These are phyloP conservation scores for Mycena metata DNA, from an alignment of 768 basidiomycete species.

Conservation along the genomic window DNA sequence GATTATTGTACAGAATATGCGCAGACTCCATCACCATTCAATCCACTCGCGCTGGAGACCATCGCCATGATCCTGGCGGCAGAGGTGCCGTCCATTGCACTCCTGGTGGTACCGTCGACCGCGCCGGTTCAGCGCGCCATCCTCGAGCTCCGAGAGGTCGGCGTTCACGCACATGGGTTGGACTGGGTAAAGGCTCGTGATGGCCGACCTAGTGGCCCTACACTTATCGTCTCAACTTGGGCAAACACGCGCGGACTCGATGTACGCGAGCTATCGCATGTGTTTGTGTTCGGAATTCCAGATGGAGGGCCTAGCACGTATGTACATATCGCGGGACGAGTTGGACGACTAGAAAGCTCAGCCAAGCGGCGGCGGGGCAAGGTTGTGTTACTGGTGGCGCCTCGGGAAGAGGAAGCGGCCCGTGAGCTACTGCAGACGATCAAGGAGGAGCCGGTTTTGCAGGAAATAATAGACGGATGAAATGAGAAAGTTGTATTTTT, in stretches of 20 bases:
- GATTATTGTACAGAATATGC: constrained; percentile 55
- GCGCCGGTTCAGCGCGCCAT: constrained; percentile 74
- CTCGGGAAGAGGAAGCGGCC: constrained; percentile 51
- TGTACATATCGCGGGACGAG: constrained; percentile 79
- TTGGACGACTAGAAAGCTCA: constrained; percentile 69
- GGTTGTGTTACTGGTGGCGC: constrained; percentile 69
- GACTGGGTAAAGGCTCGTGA: constrained; percentile 64
- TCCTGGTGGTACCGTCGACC: constrained; percentile 76
- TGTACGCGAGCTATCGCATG: constrained; percentile 77
- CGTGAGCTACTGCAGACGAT: constrained; percentile 43
- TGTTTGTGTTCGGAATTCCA: constrained; percentile 78
- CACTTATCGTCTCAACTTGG: constrained; percentile 75
- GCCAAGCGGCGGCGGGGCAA: constrained; percentile 63
- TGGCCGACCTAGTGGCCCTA: constrained; percentile 55
- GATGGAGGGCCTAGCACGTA: constrained; percentile 66
- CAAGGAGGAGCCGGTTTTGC: constrained; percentile 38
- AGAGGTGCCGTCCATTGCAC: constrained; percentile 75
- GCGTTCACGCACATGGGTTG: constrained; percentile 74
- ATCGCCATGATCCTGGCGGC: constrained; percentile 79
- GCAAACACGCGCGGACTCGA: constrained; percentile 83
- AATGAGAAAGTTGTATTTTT: no score
- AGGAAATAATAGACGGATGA: not conserved
- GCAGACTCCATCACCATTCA: constrained; percentile 65
- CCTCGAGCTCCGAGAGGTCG: constrained; percentile 72
- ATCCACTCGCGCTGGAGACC: constrained; percentile 71